Percentiles rank a stretch among this genome's conserved stretches.
Evolutionary conservation across 139 green algal genomes (phyloP).

Genomic region (Nannochloris sp.): DNA sequence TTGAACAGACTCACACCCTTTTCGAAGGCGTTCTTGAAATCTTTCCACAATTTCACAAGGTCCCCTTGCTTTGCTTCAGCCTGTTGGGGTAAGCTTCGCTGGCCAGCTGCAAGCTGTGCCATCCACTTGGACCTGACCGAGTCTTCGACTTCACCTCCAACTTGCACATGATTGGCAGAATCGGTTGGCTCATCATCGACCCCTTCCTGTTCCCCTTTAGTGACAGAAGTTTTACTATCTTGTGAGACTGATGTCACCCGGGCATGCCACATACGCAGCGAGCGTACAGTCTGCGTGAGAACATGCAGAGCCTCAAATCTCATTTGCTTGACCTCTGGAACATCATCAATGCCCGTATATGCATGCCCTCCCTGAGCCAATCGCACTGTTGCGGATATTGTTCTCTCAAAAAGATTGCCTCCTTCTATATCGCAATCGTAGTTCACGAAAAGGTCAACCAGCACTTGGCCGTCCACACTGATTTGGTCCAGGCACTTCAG

Average conservation of each 20-base stretch:
- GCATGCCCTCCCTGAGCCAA: constrained; percentile 42
- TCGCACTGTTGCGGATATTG: constrained; percentile 72
- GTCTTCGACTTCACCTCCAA: constrained; percentile 12
- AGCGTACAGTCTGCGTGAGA: constrained; percentile 54
- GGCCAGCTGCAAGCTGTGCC: constrained; percentile 16
- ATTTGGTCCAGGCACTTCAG: constrained; percentile 60
- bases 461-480: constrained; percentile 60
- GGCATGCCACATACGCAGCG: constrained; percentile 67
- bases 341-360: constrained; percentile 3
- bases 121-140: constrained; percentile 19
- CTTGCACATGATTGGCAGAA: background rate
- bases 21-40: constrained; percentile 64
- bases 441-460: constrained; percentile 91
- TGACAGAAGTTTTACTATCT: background rate
- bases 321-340: constrained; percentile 35
- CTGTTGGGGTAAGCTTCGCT: background rate
- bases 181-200: too few species aligned
- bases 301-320: constrained; percentile 61
- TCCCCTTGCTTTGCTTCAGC: constrained; percentile 20
- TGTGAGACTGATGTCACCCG: background rate
- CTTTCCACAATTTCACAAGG: constrained; percentile 56
- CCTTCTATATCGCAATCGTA: constrained; percentile 85
- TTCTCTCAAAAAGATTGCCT: constrained; percentile 77
- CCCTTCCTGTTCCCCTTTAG: too few species aligned
- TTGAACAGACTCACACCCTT: constrained; percentile 93